Base-by-base conservation (phyloP, 345 rosid genomes). In the Clausena lansium region DNA sequence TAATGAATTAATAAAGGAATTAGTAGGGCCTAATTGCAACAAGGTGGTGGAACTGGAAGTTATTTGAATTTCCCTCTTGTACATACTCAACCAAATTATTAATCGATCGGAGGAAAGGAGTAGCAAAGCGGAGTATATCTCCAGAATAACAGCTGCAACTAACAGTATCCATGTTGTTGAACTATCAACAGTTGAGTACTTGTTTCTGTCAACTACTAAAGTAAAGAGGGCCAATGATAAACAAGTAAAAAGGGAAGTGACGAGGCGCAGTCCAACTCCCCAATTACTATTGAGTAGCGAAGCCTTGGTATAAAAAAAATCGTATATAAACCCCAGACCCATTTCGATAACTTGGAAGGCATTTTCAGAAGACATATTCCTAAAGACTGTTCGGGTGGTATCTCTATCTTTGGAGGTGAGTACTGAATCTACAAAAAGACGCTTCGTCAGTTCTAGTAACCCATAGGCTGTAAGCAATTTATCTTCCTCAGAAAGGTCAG, bases 271-370 rank as follows among this genome's bases (percentile, higher is more conserved):
- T 70, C 17, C 0, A 52, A 71, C 19, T 7, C 92, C 88, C 0
- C 7, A 7, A 11, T 10, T 7, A 2, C 76, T 70, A 74, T 73
- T 76, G 25, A 83, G 27, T 7, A 81, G 14, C 3, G 75, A 55
- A 0, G 82, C 80, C 76, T 89, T 87, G 1, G 92, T 83, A 74
- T 54, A 87, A 5, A 84, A 79, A 36, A 72, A 71, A 39, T 84
- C 89, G 6, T 86, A 84, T 71, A 86, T 77, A 73, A 88, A 77
- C 54, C 81, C 83, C 59, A 86, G 89, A 64, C 84, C 89, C 58
- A 80, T 82, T 80, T 88, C 91, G 35, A 83, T 76, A 28, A 86
- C 64, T 50, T 71, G 61, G 57, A 88, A 81, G 9, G 85, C 87
- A 58, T 76, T 83, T 7, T 54, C 13, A 22, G 79, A 7, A 0